Evolutionary conservation across 2,329 filamentous ascomycete species (phyloP).

Genomic region (Setomelanomma holmii): DNA sequence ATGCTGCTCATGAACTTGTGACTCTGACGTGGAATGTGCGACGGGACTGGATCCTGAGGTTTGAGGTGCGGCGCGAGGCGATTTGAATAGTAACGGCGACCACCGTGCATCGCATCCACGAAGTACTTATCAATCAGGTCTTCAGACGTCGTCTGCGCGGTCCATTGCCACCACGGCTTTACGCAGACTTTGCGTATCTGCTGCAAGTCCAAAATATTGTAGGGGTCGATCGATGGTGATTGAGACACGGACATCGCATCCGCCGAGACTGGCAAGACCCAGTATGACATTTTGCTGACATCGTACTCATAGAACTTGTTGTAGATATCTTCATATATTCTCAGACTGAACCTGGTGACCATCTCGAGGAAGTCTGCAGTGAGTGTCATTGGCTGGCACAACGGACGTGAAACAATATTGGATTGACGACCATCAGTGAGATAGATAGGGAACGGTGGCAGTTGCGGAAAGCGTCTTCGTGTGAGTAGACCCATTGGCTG

Average conservation of each 20-base stretch:
- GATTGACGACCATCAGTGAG: slow-evolving; percentile 70
- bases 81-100: slow-evolving; percentile 64
- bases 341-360: slow-evolving; percentile 76
- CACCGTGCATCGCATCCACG: slow-evolving; percentile 64
- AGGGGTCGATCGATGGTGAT: slow-evolving; percentile 10
- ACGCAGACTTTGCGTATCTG: slow-evolving; percentile 55
- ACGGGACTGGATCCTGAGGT: slow-evolving; percentile 70
- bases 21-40: slow-evolving; percentile 53
- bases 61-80: slow-evolving; percentile 60
- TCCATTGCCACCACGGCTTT: slow-evolving; percentile 56
- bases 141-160: slow-evolving; percentile 45
- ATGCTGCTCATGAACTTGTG: slow-evolving; percentile 63
- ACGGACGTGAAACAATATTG: slow-evolving; percentile 58
- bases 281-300: slow-evolving; percentile 76
- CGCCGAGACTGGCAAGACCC: slow-evolving; percentile 69
- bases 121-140: slow-evolving; percentile 60
- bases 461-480: slow-evolving; percentile 65
- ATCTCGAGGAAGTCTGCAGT: slow-evolving; percentile 56
- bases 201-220: slow-evolving; percentile 66
- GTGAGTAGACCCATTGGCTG: slow-evolving; percentile 75
- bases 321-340: slow-evolving; percentile 83
- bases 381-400: slow-evolving; percentile 56
- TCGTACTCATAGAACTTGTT: slow-evolving; percentile 80
- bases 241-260: background rate
- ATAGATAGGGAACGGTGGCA: slow-evolving; percentile 75